phyloP scores from a whole-genome alignment of 345 rosid genomes.

The Gossypium arboreum region DNA sequence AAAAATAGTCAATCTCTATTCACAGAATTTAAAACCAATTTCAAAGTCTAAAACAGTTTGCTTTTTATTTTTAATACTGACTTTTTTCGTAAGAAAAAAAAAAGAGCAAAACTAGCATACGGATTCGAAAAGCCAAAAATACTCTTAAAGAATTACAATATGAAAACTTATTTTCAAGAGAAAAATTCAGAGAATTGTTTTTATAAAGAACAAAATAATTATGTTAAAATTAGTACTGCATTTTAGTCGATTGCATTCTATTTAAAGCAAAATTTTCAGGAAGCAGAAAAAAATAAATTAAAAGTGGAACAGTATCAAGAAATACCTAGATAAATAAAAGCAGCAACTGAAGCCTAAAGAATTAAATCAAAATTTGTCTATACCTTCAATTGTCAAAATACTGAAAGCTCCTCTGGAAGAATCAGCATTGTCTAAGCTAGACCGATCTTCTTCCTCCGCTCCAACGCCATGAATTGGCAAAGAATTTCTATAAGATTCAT shows the following conservation, averaged over 20 bases:
- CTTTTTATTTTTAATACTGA: not conserved
- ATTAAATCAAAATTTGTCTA: not conserved
- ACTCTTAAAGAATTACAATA: not conserved
- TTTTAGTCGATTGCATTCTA: not conserved
- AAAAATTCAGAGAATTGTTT: not conserved
- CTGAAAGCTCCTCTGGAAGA: constrained; percentile 44
- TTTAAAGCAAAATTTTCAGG: not conserved
- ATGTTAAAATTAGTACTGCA: not conserved
- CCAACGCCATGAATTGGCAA: constrained; percentile 57
- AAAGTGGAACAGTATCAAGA: not conserved
- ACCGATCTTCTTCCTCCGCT: constrained; percentile 63
- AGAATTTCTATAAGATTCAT: constrained; percentile 62
- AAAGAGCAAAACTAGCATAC: too few relatives aligned
- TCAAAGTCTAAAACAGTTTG: not conserved
- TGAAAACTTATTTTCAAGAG: not conserved
- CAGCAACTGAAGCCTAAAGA: not conserved
- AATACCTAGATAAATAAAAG: not conserved
- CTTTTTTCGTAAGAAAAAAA: not conserved
- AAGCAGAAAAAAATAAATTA: not conserved
- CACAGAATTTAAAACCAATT: not conserved
- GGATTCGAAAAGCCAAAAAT: not conserved
- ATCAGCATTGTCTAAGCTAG: constrained; percentile 51
- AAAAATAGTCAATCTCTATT: not conserved
- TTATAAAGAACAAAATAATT: not conserved
- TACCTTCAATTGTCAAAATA: constrained; percentile 65